phyloP scores from a whole-genome alignment of 768 basidiomycete species.

The Erythrobasidium yunnanense region DNA sequence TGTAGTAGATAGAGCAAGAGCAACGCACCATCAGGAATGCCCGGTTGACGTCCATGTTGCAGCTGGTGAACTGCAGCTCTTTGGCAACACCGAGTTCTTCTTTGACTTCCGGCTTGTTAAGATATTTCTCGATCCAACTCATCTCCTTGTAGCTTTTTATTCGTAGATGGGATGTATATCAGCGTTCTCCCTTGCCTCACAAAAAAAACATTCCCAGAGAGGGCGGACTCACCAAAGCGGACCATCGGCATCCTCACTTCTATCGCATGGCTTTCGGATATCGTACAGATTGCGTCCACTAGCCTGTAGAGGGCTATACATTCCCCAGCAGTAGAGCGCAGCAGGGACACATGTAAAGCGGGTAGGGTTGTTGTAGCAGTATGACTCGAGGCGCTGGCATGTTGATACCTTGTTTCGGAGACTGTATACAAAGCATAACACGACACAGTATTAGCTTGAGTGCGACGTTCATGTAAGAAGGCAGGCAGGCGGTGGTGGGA shows the following conservation, averaged over 20 bases:
- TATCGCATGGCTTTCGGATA: slow-evolving; percentile 58
- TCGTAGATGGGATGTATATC: too few relatives aligned
- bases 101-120: slow-evolving; percentile 70
- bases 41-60: slow-evolving; percentile 63
- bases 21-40: slow-evolving; percentile 49
- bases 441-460: too few relatives aligned
- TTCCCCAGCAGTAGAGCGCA: slow-evolving; percentile 52
- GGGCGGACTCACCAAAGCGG: slow-evolving; percentile 40
- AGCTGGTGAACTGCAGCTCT: slow-evolving; percentile 54
- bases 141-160: slow-evolving; percentile 59
- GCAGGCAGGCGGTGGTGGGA: too few relatives aligned
- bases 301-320: slow-evolving; percentile 58
- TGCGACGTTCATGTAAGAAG: too few relatives aligned
- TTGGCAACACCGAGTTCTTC: slow-evolving; percentile 64
- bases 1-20: neutral
- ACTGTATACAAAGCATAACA: too few relatives aligned
- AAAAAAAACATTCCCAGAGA: too few relatives aligned
- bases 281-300: slow-evolving; percentile 82
- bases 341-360: slow-evolving; percentile 61
- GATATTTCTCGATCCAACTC: slow-evolving; percentile 74
- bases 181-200: too few relatives aligned
- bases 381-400: slow-evolving; percentile 61
- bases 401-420: slow-evolving; percentile 57
- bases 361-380: slow-evolving; percentile 57
- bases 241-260: slow-evolving; percentile 52